Evolutionary conservation across 202 grass and related monocot species (phyloP).

Genomic region (Setaria italica): DNA sequence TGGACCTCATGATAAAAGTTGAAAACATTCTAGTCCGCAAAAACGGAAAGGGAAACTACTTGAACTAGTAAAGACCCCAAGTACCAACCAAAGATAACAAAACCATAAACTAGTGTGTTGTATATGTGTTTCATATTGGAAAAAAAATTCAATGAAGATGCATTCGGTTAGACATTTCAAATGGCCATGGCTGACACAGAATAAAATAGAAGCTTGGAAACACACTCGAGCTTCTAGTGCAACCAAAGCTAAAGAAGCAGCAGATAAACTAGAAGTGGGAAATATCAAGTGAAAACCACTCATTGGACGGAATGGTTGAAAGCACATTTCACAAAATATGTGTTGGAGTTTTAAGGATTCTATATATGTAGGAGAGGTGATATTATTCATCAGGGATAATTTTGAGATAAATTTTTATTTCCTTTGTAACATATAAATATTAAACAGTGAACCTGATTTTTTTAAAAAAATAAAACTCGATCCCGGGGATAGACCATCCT

Average conservation of each 20-base stretch:
- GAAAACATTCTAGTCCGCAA: background rate
- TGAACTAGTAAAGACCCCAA: background rate
- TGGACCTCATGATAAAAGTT: background rate
- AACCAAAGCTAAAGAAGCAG: background rate
- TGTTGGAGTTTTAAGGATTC: background rate
- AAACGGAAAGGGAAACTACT: background rate
- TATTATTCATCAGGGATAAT: background rate
- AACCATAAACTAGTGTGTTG: background rate
- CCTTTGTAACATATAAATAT: background rate
- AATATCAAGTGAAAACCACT: background rate
- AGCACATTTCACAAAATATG: background rate
- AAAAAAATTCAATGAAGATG: background rate
- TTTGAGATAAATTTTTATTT: background rate
- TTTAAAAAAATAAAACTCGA: background rate
- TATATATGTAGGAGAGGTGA: background rate
- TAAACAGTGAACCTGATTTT: no score
- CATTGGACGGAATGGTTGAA: background rate
- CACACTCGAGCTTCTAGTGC: background rate
- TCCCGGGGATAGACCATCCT: background rate
- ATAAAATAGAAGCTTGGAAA: background rate
- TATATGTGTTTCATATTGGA: background rate
- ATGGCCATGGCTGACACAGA: background rate
- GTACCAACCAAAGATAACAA: background rate
- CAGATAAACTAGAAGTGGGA: background rate
- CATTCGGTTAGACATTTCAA: background rate